phyloP scores from a whole-genome alignment of 306 rosid species.

The Cicer cuneatum region DNA sequence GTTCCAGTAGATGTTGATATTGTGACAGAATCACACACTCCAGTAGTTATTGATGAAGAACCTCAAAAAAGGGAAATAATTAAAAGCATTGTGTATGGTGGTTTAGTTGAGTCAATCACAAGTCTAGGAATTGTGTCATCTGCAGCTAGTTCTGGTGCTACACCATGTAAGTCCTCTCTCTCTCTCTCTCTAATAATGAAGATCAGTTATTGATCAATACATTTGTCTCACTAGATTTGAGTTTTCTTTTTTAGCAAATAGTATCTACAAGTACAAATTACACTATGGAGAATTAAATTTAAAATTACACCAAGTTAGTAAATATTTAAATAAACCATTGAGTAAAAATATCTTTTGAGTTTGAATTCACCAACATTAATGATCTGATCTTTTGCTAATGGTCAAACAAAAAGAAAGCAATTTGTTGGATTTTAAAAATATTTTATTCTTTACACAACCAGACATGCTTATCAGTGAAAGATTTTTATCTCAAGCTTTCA shows the following conservation, averaged over 20 bases:
- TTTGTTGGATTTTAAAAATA: too few species aligned
- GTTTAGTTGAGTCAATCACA: conserved; percentile 72
- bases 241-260: neutral
- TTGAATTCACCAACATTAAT: too few species aligned
- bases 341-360: too few species aligned
- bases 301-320: too few species aligned
- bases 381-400: too few species aligned
- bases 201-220: neutral
- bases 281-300: too few species aligned
- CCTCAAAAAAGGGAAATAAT: conserved; percentile 56
- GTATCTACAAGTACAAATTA: too few species aligned
- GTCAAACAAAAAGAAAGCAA: too few species aligned
- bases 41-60: conserved; percentile 26
- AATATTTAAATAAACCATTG: too few species aligned
- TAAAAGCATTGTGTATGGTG: conserved; percentile 78
- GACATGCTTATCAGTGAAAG: too few species aligned
- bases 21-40: conserved; percentile 28
- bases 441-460: too few species aligned
- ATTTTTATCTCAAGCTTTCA: too few species aligned
- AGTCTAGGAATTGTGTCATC: conserved; percentile 85
- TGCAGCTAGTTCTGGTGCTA: conserved; percentile 70
- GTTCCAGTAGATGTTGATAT: conserved; percentile 31
- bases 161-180: conserved; percentile 58
- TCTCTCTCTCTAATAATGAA: conserved; percentile 4
- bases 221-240: conserved; percentile 9